Percentiles rank a stretch among this genome's conserved stretches.
Conservation (phyloP, 768 basidiomycete genomes). For the Rhodotorula graminis region DNA sequence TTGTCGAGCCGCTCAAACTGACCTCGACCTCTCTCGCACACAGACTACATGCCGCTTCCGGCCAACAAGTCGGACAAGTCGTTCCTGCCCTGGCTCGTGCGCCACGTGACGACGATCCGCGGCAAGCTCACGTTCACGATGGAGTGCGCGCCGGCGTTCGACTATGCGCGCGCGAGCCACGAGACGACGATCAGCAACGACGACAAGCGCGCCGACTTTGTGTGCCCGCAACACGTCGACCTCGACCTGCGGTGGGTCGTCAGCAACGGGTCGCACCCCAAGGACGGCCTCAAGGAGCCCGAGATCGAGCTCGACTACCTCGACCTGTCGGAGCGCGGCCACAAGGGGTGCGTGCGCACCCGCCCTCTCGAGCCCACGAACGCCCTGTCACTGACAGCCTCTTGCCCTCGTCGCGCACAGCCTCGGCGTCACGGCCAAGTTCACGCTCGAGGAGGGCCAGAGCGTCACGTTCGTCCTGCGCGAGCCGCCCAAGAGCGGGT, state of each 20-base stretch:
- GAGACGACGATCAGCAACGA: constrained; percentile 52
- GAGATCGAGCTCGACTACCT: constrained; percentile 58
- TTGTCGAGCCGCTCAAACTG: not conserved
- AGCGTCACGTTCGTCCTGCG: constrained; percentile 81
- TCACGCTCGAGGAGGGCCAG: constrained; percentile 76
- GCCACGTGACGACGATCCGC: constrained; percentile 76
- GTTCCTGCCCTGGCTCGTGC: constrained; percentile 75
- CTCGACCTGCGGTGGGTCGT: constrained; percentile 74
- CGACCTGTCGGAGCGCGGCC: constrained; percentile 59
- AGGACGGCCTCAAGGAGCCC: constrained; percentile 51
- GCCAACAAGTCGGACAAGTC: constrained; percentile 53
- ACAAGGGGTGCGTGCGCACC: constrained; percentile 58
- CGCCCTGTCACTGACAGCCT: too few species aligned
- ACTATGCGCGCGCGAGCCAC: constrained; percentile 78
- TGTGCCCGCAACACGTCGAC: constrained; percentile 50
- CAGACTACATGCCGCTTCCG: constrained; percentile 76
- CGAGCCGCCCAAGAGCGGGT: constrained; percentile 54
- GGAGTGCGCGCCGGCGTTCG: constrained; percentile 93
- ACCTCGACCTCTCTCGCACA: not conserved
- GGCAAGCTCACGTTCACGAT: constrained; percentile 72
- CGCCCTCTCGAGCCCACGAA: too few species aligned
- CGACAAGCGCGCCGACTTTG: constrained; percentile 57
- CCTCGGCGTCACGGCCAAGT: constrained; percentile 56
- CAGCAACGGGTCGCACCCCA: constrained; percentile 53
- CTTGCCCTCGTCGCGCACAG: not conserved